phyloP scores from a whole-genome alignment of 2,329 filamentous ascomycete genomes.

The Aspergillus fructus region DNA sequence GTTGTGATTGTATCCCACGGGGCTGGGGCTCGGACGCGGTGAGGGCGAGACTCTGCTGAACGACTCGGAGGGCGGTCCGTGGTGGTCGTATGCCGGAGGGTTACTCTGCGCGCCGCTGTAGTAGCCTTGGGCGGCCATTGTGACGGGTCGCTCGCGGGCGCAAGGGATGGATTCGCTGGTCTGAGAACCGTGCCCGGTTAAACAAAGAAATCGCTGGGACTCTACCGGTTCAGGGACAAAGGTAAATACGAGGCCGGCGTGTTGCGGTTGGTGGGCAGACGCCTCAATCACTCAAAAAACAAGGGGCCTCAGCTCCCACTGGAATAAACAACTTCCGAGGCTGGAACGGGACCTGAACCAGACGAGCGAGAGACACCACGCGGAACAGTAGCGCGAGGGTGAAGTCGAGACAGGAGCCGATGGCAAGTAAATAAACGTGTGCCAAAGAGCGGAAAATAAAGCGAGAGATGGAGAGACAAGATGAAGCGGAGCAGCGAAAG shows the following conservation, averaged over 20 bases:
- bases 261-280: background rate
- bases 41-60: slow-evolving; percentile 35
- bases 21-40: slow-evolving; percentile 19
- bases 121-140: slow-evolving; percentile 67
- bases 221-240: background rate
- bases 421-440: background rate
- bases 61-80: slow-evolving; percentile 36
- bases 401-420: background rate
- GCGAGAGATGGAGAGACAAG: background rate
- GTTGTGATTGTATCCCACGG: slow-evolving; percentile 19
- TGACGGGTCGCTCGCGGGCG: slow-evolving; percentile 22
- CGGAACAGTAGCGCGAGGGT: background rate
- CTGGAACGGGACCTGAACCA: slow-evolving; percentile 9
- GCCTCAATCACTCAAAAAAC: background rate
- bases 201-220: background rate
- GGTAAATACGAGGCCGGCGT: background rate
- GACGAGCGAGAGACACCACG: slow-evolving; percentile 7
- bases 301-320: background rate
- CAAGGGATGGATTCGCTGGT: background rate
- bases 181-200: background rate
- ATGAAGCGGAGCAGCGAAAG: background rate
- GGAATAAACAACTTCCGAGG: slow-evolving; percentile 9
- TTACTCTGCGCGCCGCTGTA: slow-evolving; percentile 51
- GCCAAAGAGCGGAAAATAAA: background rate
- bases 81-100: slow-evolving; percentile 33